A percentile compares a stretch with the other conserved stretches of the same genome.
These are phyloP conservation scores for Marasmius sp. DNA, from an alignment of 1,284 basidiomycete genomes.

Conservation along the genomic window DNA sequence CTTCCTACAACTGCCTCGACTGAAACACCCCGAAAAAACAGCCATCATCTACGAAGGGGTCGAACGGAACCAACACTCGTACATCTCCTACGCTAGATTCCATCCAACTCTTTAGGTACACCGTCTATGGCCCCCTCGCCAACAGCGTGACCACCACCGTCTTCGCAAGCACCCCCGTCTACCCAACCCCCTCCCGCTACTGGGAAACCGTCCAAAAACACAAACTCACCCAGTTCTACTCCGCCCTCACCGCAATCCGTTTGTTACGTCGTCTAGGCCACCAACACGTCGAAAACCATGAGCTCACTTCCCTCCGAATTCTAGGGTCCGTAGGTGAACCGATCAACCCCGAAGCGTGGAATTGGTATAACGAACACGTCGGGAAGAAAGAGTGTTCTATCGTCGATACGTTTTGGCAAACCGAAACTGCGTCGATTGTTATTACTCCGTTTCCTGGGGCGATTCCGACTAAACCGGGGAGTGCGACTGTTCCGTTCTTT, in stretches of 20 bases:
- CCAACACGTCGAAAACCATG: conserved; percentile 84
- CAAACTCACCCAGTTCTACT: conserved; percentile 94
- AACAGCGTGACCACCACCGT: conserved; percentile 92
- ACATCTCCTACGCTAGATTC: conserved; percentile 84
- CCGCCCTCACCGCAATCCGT: conserved; percentile 92
- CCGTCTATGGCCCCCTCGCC: conserved; percentile 92
- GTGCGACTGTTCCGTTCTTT: conserved; percentile 97
- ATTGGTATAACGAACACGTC: conserved; percentile 97
- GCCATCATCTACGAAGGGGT: conserved; percentile 99
- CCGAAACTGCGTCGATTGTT: conserved; percentile 95
- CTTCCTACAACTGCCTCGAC: conserved; percentile 97
- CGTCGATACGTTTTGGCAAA: conserved; percentile 98
- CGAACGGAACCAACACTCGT: conserved; percentile 81
- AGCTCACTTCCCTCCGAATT: conserved; percentile 83
- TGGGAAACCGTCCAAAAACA: conserved; percentile 96
- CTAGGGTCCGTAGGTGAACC: conserved; percentile 96
- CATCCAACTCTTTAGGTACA: conserved; percentile 61
- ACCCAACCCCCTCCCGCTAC: conserved; percentile 94
- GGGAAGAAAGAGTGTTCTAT: conserved; percentile 90
- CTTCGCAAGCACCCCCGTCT: conserved; percentile 97
- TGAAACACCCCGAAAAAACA: conserved; percentile 88
- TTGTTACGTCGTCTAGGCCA: conserved; percentile 81
- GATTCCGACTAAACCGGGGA: conserved; percentile 93
- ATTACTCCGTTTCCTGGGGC: conserved; percentile 96
- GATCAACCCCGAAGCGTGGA: conserved; percentile 99